A percentile compares a stretch with the other conserved stretches of the same genome.
phyloP scores from a whole-genome alignment of 805 yeast genomes.

The Wickerhamomyces bovis region DNA sequence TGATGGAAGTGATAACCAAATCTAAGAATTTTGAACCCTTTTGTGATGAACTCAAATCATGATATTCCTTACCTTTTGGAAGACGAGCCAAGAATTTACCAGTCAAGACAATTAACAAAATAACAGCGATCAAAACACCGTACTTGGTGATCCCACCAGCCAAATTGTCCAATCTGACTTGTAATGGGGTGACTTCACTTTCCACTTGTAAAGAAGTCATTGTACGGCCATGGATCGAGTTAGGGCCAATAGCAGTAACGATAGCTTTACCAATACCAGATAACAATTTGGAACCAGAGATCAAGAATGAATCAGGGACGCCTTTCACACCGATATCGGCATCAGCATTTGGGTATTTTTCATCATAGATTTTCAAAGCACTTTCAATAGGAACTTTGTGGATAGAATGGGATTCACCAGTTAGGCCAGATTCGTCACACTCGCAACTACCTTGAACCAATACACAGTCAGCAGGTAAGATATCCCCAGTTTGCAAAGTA shows the following conservation, averaged over 20 bases:
- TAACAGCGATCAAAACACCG: conserved; percentile 78
- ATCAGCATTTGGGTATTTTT: conserved; percentile 19
- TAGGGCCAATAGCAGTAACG: conserved; percentile 84
- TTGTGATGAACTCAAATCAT: conserved; percentile 49
- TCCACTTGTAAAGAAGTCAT: conserved; percentile 75
- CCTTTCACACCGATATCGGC: conserved; percentile 34
- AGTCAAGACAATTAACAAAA: conserved; percentile 77
- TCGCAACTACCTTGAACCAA: conserved; percentile 70
- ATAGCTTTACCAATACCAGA: conserved; percentile 83
- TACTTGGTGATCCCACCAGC: conserved; percentile 95
- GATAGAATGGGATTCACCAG: conserved; percentile 90
- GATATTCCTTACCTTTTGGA: conserved; percentile 43
- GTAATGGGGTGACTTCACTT: conserved; percentile 83
- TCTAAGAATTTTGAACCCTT: conserved; percentile 83
- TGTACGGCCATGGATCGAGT: conserved; percentile 89
- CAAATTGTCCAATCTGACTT: conserved; percentile 67
- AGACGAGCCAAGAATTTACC: conserved; percentile 64
- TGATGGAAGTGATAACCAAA: conserved; percentile 84
- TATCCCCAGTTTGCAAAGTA: conserved; percentile 86
- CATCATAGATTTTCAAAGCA: conserved; percentile 28
- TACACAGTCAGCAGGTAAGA: conserved; percentile 84
- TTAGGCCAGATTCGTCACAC: conserved; percentile 86
- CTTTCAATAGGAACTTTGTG: conserved; percentile 53
- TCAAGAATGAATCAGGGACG: conserved; percentile 71
- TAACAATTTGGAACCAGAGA: conserved; percentile 85